Evolutionary conservation across 371 early-diverging fungal species (phyloP).

Genomic region (Mucor lusitanicus): DNA sequence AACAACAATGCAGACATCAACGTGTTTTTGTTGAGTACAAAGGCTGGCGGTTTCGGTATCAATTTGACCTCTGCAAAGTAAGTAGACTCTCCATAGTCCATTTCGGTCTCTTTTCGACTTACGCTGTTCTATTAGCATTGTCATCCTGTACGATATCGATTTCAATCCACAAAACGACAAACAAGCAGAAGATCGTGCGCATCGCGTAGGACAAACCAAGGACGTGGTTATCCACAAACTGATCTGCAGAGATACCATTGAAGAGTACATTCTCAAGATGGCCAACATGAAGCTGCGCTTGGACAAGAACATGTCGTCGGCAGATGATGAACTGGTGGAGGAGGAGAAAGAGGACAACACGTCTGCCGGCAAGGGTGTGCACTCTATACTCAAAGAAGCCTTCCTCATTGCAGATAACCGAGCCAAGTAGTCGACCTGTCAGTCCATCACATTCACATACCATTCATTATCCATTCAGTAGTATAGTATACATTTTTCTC

Average conservation of each 20-base stretch:
- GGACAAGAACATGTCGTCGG: slow-evolving; percentile 47
- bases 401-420: slow-evolving; percentile 2
- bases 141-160: slow-evolving; percentile 90
- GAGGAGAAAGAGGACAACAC: background rate
- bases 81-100: slow-evolving; percentile 9
- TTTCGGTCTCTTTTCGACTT: too few relatives aligned
- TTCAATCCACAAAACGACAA: slow-evolving; percentile 96
- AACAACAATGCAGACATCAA: slow-evolving; percentile 61
- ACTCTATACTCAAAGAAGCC: slow-evolving; percentile 13
- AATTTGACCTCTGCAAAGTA: slow-evolving; percentile 89
- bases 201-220: slow-evolving; percentile 91
- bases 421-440: background rate
- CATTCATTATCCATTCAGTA: background rate
- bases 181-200: slow-evolving; percentile 94
- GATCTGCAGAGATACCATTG: slow-evolving; percentile 73
- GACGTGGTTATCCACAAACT: slow-evolving; percentile 82
- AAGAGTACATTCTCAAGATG: slow-evolving; percentile 69
- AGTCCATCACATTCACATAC: background rate
- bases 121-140: slow-evolving; percentile 45
- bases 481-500: background rate
- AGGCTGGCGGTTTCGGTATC: slow-evolving; percentile 91
- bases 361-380: slow-evolving; percentile 4
- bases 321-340: background rate
- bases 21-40: slow-evolving; percentile 89
- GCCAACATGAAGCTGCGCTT: slow-evolving; percentile 76